Evolutionary conservation across 345 rosid genomes (phyloP).

Genomic region (Odontarrhena argentea): DNA sequence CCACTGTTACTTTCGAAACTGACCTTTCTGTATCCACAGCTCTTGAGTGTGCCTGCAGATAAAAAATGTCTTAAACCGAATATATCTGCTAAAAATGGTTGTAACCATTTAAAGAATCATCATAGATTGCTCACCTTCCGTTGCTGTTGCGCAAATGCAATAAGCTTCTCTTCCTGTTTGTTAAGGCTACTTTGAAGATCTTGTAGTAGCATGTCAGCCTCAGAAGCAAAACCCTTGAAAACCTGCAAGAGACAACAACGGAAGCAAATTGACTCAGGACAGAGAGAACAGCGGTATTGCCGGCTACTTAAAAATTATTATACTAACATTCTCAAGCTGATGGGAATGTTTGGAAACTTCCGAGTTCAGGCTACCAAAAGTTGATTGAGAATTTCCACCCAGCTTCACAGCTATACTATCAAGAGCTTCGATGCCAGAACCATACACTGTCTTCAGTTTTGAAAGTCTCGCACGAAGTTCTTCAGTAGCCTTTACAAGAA

Average conservation of each 20-base stretch:
- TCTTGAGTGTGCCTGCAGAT: conserved; percentile 79
- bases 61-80: conserved; percentile 1
- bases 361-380: conserved; percentile 71
- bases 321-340: conserved; percentile 78
- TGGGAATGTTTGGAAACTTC: conserved; percentile 85
- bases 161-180: conserved; percentile 78
- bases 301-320: conserved; percentile 9
- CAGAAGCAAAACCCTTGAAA: conserved; percentile 81
- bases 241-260: conserved; percentile 57
- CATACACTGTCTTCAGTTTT: conserved; percentile 63
- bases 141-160: conserved; percentile 76
- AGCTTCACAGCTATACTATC: conserved; percentile 78
- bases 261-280: conserved; percentile 27
- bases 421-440: conserved; percentile 76
- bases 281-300: conserved; percentile 7
- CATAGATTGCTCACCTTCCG: conserved; percentile 56
- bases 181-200: conserved; percentile 83
- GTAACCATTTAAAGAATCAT: background rate
- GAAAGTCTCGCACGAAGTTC: conserved; percentile 78
- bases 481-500: conserved; percentile 70
- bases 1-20: conserved; percentile 75
- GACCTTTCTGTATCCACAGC: conserved; percentile 81
- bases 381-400: conserved; percentile 78
- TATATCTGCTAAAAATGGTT: conserved; percentile 3
- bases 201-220: conserved; percentile 76